Conservation (phyloP, 2,329 filamentous ascomycete genomes). For the Diplocarpon rosae region DNA sequence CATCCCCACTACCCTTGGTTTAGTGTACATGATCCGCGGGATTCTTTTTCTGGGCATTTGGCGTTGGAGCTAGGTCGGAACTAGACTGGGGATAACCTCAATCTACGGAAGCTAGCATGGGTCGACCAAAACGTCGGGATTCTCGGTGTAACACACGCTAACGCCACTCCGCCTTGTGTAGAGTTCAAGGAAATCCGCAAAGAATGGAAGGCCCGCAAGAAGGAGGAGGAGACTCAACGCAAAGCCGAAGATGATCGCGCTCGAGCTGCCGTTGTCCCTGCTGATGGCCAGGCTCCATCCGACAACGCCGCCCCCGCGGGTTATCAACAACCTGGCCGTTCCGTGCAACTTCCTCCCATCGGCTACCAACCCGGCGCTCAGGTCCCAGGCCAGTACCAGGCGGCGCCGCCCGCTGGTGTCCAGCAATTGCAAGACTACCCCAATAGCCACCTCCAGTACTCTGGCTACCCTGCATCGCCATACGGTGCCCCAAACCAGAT, state of each 20-base stretch:
- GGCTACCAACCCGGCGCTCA: constrained; percentile 54
- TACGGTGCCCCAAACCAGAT: constrained; percentile 42
- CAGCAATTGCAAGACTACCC: constrained; percentile 47
- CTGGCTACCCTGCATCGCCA: constrained; percentile 47
- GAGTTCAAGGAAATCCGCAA: constrained; percentile 99
- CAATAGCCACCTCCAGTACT: constrained; percentile 32
- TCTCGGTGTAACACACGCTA: constrained; percentile 22
- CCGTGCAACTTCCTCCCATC: constrained; percentile 63
- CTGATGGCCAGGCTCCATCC: constrained; percentile 44
- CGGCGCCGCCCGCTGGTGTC: constrained; percentile 40
- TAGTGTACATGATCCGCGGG: constrained; percentile 9
- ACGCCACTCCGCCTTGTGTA: constrained; percentile 32
- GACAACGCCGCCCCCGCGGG: constrained; percentile 37
- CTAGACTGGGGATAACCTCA: constrained; percentile 34
- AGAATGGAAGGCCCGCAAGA: constrained; percentile 98
- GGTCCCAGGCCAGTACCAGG: constrained; percentile 51
- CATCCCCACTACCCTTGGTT: constrained; percentile 7
- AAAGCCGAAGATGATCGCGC: constrained; percentile 83
- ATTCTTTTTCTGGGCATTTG: constrained; percentile 33
- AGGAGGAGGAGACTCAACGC: constrained; percentile 86
- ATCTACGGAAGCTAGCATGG: constrained; percentile 33
- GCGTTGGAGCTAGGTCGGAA: constrained; percentile 34
- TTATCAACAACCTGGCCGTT: constrained; percentile 40
- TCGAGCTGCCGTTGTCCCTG: constrained; percentile 46
- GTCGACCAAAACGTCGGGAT: constrained; percentile 26